Conservation (phyloP, 352 stramenopile genomes). For the Phytophthora tentaculata region DNA sequence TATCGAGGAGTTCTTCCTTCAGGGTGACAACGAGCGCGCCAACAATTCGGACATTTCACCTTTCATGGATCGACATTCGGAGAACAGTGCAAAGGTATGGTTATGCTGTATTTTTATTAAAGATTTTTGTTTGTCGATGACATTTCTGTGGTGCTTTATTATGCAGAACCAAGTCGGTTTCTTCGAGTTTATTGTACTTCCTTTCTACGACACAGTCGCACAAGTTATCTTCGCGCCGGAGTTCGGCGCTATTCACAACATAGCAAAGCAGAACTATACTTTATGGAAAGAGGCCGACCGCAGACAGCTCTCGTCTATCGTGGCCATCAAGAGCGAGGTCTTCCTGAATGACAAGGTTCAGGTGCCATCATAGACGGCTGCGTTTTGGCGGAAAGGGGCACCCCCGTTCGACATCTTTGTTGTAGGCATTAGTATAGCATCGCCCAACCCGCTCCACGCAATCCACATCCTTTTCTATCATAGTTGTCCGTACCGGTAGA, state of each 20-base stretch:
- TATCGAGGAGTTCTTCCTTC: slow-evolving; percentile 95
- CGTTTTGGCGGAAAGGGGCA: slow-evolving; percentile 26
- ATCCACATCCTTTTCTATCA: slow-evolving; percentile 35
- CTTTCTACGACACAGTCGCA: slow-evolving; percentile 81
- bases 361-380: slow-evolving; percentile 44
- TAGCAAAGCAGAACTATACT: slow-evolving; percentile 85
- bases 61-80: slow-evolving; percentile 91
- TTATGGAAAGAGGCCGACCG: slow-evolving; percentile 85
- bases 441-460: slow-evolving; percentile 31
- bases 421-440: slow-evolving; percentile 41
- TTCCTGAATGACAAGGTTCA: slow-evolving; percentile 78
- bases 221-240: slow-evolving; percentile 81
- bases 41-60: slow-evolving; percentile 90
- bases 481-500: slow-evolving; percentile 18
- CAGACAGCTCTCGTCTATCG: slow-evolving; percentile 83
- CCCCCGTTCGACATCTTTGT: slow-evolving; percentile 34
- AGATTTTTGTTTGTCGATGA: slow-evolving; percentile 4
- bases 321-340: slow-evolving; percentile 80
- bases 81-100: slow-evolving; percentile 88
- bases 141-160: slow-evolving; percentile 1
- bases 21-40: slow-evolving; percentile 94
- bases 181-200: slow-evolving; percentile 87
- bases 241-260: slow-evolving; percentile 74
- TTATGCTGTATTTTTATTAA: not conserved
- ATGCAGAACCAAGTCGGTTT: slow-evolving; percentile 85